Base-by-base conservation (phyloP, 768 basidiomycete species). In the Leccinum incarnatum region DNA sequence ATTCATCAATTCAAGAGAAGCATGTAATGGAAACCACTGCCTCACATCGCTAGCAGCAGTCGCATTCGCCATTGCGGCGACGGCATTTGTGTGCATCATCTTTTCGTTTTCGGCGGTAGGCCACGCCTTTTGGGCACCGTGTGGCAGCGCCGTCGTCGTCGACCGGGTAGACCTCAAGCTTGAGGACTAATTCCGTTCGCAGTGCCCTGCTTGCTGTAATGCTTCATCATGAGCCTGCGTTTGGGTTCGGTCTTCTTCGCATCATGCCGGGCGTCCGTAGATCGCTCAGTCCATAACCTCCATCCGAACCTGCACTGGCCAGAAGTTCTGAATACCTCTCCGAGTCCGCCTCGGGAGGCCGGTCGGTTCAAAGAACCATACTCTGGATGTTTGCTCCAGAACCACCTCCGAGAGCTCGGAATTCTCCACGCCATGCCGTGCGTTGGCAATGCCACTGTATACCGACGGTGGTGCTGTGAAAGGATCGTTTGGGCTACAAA, bases 21-120 rank as follows among this genome's bases (percentile, higher is more conserved):
- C 29, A 53, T 27, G 2, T 12, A 7, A 48, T 11, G 62, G 67
- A 37, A 42, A 8, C 4, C 21, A 29, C 40, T n/a, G 34, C 47
- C 70, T 65, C 53, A 70, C 70, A n/a, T 72, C 69, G 30, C 56
- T 56, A 62, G 70, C 51, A 45, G 68, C 56, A 17, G 67, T 62
- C 15, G 66, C 74, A 30, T 57, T 65, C 15, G 62, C 60, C 29
- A 74, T 69, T 34, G 65, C 64, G 57, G 66, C 65, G 14, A 75
- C 71, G 0, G 79, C 80, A 36, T 58, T 71, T 30, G 79, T 75
- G 47, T 80, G 14, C 40, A 64, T 52, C 58, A 62, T 70, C 69
- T 82, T 83, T 59, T 83, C 81, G 47, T 80, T 75, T 62, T 79
- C 81, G 3, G 80, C 81, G 2, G 69, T 71, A 3, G 61, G 59